These are phyloP conservation scores for Thuja plicata DNA, from an alignment of 83 land plant species.

Conservation along the genomic window DNA sequence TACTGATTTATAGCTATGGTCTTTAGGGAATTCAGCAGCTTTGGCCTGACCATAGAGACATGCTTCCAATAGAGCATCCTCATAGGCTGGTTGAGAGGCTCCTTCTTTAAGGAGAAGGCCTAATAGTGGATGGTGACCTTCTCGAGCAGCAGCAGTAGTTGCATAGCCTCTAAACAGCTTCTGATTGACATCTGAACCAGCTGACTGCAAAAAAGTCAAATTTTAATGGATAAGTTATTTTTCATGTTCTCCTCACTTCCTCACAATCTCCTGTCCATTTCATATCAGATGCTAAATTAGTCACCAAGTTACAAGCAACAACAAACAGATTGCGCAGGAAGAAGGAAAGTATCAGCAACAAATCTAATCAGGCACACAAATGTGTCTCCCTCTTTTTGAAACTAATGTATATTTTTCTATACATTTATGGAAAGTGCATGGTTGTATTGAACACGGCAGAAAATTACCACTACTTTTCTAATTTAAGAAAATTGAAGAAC, in stretches of 20 bases:
- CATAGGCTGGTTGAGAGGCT: conserved; percentile 53
- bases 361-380: not conserved
- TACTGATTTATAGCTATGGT: too few relatives aligned
- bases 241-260: not conserved
- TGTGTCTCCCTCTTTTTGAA: not conserved
- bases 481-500: not conserved
- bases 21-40: conserved; percentile 42
- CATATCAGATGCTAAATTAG: not conserved
- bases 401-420: not conserved
- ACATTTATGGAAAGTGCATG: not conserved
- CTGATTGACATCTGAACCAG: conserved; percentile 66
- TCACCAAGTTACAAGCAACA: not conserved
- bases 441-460: not conserved
- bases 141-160: conserved; percentile 58
- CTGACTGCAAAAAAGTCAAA: conserved; percentile 24
- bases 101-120: conserved; percentile 49
- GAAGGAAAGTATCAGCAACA: not conserved
- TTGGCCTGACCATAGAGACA: conserved; percentile 44
- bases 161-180: conserved; percentile 57
- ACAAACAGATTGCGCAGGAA: not conserved
- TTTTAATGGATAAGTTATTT: not conserved
- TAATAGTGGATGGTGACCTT: conserved; percentile 40
- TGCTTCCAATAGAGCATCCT: conserved; percentile 64
- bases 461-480: not conserved
- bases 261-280: too few relatives aligned